A percentile compares a stretch with the other conserved stretches of the same genome.
Conservation (phyloP, 1,284 basidiomycete species). For the Calocybe gambosa region DNA sequence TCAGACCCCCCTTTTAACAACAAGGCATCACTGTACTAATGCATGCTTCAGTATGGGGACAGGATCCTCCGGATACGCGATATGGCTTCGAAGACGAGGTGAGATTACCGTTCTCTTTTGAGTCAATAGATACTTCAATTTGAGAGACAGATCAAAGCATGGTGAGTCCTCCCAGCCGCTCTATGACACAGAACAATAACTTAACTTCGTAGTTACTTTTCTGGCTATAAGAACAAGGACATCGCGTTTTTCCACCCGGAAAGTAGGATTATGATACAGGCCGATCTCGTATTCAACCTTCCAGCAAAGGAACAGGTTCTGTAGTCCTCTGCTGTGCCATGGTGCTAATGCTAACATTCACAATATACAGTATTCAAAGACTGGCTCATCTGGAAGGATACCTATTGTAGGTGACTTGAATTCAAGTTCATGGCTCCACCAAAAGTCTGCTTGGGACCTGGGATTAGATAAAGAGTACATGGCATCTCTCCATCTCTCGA, state of each 20-base stretch:
- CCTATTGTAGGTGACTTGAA: conserved; percentile 45
- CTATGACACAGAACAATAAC: background rate
- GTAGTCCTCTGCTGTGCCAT: background rate
- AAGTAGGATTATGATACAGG: conserved; percentile 77
- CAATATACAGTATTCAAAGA: conserved; percentile 44
- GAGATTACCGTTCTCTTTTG: conserved; percentile 17
- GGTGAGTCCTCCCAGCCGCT: conserved; percentile 31
- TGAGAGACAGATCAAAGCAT: conserved; percentile 50
- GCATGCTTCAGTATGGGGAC: conserved; percentile 49
- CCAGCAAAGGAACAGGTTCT: conserved; percentile 80
- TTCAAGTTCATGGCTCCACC: conserved; percentile 58
- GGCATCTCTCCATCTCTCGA: background rate
- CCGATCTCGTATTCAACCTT: conserved; percentile 88
- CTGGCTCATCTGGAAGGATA: conserved; percentile 40
- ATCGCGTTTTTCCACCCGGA: conserved; percentile 83
- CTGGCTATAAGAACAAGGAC: conserved; percentile 81
- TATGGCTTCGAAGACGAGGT: conserved; percentile 86
- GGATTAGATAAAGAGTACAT: conserved; percentile 60
- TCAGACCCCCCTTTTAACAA: conserved; percentile 24
- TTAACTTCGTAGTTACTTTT: conserved; percentile 58
- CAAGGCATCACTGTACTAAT: background rate
- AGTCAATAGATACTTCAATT: conserved; percentile 3
- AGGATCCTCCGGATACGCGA: conserved; percentile 51
- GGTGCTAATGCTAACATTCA: background rate
- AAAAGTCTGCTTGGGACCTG: conserved; percentile 43